Evolutionary conservation across 108 stramenopile species (phyloP).

Genomic region (Cyclotella cryptica): DNA sequence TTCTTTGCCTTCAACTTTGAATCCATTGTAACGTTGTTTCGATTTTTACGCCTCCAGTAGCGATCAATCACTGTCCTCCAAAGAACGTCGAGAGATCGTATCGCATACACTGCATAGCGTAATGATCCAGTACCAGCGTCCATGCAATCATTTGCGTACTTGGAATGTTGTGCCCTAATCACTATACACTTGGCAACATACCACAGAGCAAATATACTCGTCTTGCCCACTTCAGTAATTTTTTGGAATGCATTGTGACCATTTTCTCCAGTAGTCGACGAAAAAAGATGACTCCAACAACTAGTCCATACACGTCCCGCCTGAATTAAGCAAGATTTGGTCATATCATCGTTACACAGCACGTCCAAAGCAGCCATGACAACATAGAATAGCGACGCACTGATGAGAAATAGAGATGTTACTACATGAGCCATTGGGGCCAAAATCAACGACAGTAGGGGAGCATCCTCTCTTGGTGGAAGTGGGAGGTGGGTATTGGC

Average conservation of each 20-base stretch:
- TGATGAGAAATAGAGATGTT: conserved; percentile 29
- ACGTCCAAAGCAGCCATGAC: conserved; percentile 37
- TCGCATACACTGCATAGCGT: conserved; percentile 40
- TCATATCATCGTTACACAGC: conserved; percentile 40
- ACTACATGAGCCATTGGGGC: conserved; percentile 48
- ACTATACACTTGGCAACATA: conserved; percentile 27
- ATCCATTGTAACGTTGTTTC: conserved; percentile 1
- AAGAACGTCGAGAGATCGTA: conserved; percentile 37
- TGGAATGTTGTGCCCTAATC: conserved; percentile 32
- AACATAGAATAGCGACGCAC: conserved; percentile 27
- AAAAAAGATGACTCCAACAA: conserved; percentile 33
- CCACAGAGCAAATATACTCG: conserved; percentile 21
- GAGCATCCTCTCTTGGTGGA: conserved; percentile 44
- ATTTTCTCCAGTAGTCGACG: background rate
- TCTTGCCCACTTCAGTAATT: conserved; percentile 22
- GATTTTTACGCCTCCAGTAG: background rate
- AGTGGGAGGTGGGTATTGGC: conserved; percentile 40
- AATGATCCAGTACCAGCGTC: conserved; percentile 40
- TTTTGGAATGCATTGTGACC: conserved; percentile 3
- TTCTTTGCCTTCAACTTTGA: conserved; percentile 1
- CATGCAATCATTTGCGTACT: conserved; percentile 29
- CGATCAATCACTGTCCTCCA: conserved; percentile 16
- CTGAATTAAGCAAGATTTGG: conserved; percentile 30
- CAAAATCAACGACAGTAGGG: conserved; percentile 23
- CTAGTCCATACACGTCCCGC: conserved; percentile 19